Conservation (phyloP, 139 green algal genomes). For the Chlorella sorokiniana region DNA sequence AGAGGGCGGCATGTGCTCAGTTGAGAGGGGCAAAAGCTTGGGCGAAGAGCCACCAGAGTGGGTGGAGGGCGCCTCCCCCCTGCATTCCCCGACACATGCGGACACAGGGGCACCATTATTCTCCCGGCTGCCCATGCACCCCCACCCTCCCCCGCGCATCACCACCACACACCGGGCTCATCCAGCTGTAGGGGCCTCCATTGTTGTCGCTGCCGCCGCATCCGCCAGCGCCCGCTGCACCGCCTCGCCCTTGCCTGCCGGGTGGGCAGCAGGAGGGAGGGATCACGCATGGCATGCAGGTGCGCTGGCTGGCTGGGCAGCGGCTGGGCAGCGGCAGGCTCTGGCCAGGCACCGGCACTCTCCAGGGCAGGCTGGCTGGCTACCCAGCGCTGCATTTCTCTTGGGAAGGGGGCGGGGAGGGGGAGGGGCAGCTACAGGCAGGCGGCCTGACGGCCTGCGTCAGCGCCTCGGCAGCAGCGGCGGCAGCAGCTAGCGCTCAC, state of each 20-base stretch:
- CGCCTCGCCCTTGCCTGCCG: background rate
- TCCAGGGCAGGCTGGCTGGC: no score
- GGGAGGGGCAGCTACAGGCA: background rate
- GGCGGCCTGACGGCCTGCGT: background rate
- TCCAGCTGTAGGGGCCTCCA: conserved; percentile 5
- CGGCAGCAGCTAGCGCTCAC: background rate
- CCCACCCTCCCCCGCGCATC: background rate
- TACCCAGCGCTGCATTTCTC: no score
- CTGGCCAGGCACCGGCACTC: background rate
- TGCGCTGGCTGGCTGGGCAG: background rate
- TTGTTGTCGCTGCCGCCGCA: background rate
- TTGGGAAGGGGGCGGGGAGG: no score
- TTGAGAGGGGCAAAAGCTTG: no score
- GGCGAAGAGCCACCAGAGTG: no score
- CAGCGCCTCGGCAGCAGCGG: no score
- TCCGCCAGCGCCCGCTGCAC: background rate
- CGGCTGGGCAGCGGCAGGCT: no score
- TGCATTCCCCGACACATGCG: background rate
- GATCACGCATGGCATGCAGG: background rate
- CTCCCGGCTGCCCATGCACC: background rate
- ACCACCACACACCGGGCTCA: background rate
- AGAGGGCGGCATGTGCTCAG: no score
- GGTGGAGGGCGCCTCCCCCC: no score
- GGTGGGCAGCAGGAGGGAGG: background rate
- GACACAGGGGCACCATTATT: background rate